phyloP scores from a whole-genome alignment of 768 basidiomycete genomes.

The Rhizopogon vinicolor region DNA sequence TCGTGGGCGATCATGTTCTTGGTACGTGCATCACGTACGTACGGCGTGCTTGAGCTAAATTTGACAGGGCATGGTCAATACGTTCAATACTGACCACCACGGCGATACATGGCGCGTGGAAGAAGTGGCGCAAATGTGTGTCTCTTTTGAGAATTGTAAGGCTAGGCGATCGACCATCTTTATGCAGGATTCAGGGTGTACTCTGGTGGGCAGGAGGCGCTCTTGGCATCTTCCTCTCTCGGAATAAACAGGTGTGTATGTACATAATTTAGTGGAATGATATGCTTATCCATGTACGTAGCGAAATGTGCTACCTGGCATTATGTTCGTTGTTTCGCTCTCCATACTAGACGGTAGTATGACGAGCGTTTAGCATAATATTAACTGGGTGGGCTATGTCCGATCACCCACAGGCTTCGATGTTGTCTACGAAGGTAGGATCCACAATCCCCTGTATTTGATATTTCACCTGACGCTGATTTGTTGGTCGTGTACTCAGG shows the following conservation, averaged over 20 bases:
- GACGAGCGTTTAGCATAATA: too few relatives aligned
- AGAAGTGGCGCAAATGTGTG: slow-evolving; percentile 93
- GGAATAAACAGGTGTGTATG: slow-evolving; percentile 63
- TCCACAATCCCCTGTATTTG: too few relatives aligned
- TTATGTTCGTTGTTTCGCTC: slow-evolving; percentile 56
- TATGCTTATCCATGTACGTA: slow-evolving; percentile 18
- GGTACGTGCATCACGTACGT: too few relatives aligned
- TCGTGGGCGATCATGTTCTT: slow-evolving; percentile 62
- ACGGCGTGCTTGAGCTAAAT: too few relatives aligned
- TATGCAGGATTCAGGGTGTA: slow-evolving; percentile 46
- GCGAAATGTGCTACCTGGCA: slow-evolving; percentile 72
- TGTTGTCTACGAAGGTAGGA: too few relatives aligned
- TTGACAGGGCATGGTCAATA: slow-evolving; percentile 57
- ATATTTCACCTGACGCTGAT: not conserved
- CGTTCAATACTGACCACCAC: slow-evolving; percentile 82
- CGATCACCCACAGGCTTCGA: too few relatives aligned
- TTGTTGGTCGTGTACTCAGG: slow-evolving; percentile 33
- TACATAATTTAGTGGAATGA: not conserved
- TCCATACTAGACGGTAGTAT: not conserved
- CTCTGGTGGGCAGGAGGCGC: slow-evolving; percentile 87
- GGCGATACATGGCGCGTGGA: slow-evolving; percentile 83
- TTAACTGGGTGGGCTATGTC: too few relatives aligned
- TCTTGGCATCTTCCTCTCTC: slow-evolving; percentile 79
- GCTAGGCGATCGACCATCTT: slow-evolving; percentile 1
- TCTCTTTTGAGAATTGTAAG: slow-evolving; percentile 7